Evolutionary conservation across 352 stramenopile genomes (phyloP).

Genomic region (Stephanocyclus meneghinianus): DNA sequence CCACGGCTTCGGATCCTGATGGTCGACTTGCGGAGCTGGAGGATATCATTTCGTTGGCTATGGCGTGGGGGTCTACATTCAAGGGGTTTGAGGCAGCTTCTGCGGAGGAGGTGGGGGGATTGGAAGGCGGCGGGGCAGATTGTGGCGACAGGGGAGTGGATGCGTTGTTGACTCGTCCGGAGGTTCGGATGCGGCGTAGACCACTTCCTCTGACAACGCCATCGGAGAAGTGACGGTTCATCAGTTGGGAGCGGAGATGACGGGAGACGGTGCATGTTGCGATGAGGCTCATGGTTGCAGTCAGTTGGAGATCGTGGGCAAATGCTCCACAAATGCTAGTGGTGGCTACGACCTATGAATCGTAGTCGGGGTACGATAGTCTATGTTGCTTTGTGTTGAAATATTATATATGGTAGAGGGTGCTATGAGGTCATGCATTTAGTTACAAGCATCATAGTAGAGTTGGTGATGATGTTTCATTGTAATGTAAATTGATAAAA

Average conservation of each 20-base stretch:
- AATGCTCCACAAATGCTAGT: too few relatives aligned
- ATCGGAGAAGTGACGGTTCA: neutral
- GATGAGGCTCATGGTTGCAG: slow-evolving; percentile 11
- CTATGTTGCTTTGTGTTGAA: too few relatives aligned
- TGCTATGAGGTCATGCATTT: too few relatives aligned
- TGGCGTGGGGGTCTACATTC: slow-evolving; percentile 31
- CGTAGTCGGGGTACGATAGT: too few relatives aligned
- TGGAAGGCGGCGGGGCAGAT: neutral
- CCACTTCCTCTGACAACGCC: slow-evolving; percentile 4
- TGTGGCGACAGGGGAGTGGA: neutral
- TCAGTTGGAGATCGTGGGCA: too few relatives aligned
- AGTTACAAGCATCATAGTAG: too few relatives aligned
- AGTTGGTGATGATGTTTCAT: too few relatives aligned
- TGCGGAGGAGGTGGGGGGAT: neutral
- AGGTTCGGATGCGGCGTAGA: slow-evolving; percentile 24
- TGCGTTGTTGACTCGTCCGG: neutral
- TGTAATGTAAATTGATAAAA: too few relatives aligned
- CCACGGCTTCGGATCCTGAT: slow-evolving; percentile 37
- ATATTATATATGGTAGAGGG: too few relatives aligned
- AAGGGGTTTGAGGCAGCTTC: neutral
- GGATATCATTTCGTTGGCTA: slow-evolving; percentile 42
- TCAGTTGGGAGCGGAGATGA: slow-evolving; percentile 13
- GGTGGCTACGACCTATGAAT: too few relatives aligned
- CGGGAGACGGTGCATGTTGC: slow-evolving; percentile 8
- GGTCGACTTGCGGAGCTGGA: slow-evolving; percentile 1